Evolutionary conservation across 495 filamentous ascomycete genomes (phyloP).

Genomic region (Podospora anserina): DNA sequence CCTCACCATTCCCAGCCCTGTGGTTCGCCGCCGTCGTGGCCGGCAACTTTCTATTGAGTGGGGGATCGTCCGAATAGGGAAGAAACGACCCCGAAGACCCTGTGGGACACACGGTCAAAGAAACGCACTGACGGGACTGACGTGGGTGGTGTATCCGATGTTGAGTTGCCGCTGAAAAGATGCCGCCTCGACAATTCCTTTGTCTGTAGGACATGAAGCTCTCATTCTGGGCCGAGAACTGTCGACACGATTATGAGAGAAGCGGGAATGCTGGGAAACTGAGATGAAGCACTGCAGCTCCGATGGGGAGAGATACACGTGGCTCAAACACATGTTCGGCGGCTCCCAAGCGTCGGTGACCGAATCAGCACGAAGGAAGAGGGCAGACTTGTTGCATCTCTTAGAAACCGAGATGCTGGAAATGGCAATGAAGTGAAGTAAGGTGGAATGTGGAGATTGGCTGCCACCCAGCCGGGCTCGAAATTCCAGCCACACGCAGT

Average conservation of each 20-base stretch:
- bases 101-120: background rate
- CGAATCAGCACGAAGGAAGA: background rate
- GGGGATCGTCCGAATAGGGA: background rate
- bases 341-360: background rate
- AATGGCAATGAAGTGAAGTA: background rate
- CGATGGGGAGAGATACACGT: background rate
- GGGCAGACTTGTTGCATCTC: background rate
- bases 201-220: background rate
- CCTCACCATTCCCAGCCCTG: background rate
- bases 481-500: background rate
- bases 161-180: background rate
- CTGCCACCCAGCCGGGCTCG: background rate
- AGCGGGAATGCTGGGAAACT: background rate
- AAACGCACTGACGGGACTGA: background rate
- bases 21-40: background rate
- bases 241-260: background rate
- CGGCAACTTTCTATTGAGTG: background rate
- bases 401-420: background rate
- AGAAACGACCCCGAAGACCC: background rate
- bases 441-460: background rate
- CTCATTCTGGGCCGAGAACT: background rate
- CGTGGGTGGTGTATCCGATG: background rate
- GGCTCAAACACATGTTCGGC: background rate
- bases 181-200: background rate
- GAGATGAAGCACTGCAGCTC: background rate